phyloP scores from a whole-genome alignment of 305 asterid species.

The Fraxinus platypoda region DNA sequence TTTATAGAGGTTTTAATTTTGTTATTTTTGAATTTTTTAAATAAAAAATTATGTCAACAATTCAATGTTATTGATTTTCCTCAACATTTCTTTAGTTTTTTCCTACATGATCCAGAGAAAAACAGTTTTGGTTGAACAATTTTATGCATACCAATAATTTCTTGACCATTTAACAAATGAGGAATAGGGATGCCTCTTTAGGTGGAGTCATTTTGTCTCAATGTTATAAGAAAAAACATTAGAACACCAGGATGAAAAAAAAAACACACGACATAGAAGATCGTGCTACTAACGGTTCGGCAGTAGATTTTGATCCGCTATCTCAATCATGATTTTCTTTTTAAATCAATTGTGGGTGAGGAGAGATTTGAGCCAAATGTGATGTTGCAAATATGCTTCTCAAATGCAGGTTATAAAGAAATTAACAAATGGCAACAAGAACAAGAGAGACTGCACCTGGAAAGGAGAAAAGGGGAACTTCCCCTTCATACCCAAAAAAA shows the following conservation, averaged over 20 bases:
- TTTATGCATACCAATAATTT: neutral
- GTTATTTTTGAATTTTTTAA: no score
- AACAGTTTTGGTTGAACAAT: neutral
- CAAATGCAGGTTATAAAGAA: conserved; percentile 26
- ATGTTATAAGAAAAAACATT: neutral
- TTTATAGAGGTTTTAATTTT: neutral
- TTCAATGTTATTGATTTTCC: neutral
- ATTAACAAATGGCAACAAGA: conserved; percentile 43
- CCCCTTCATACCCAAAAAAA: conserved; percentile 33
- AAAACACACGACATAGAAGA: neutral
- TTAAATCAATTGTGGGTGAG: neutral
- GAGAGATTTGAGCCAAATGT: neutral
- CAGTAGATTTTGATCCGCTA: neutral
- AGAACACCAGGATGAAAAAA: neutral
- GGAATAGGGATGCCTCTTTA: neutral
- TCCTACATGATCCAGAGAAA: neutral
- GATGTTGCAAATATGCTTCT: neutral
- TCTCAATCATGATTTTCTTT: neutral
- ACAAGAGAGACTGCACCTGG: conserved; percentile 30
- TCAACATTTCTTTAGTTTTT: neutral
- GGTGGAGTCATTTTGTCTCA: neutral
- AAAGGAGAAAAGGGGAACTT: conserved; percentile 47
- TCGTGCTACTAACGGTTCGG: neutral
- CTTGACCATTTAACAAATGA: neutral
- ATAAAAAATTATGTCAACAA: neutral